Evolutionary conservation across 2,329 filamentous ascomycete genomes (phyloP).

Genomic region (Coniochaeta ligniaria): DNA sequence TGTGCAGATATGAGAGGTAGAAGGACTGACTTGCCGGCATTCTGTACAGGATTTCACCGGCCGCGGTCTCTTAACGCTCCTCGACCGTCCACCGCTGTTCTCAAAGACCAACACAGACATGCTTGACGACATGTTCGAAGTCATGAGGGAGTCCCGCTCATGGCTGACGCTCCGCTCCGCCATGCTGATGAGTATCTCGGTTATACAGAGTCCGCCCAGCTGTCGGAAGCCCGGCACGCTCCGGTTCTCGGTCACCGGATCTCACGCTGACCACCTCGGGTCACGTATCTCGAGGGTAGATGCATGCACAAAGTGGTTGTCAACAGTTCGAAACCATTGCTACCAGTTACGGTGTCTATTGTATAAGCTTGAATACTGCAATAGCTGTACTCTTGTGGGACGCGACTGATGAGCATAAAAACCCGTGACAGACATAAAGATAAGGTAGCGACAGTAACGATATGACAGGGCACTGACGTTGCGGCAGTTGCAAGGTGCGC

Average conservation of each 20-base stretch:
- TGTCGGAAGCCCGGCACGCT: no score
- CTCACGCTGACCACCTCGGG: background rate
- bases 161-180: background rate
- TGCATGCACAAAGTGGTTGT: background rate
- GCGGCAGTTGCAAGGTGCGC: background rate
- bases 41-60: slow-evolving; percentile 51
- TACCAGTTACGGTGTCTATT: background rate
- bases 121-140: slow-evolving; percentile 1
- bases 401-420: background rate
- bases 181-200: background rate
- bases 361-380: background rate
- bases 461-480: background rate
- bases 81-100: background rate
- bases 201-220: background rate
- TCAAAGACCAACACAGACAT: slow-evolving; percentile 5
- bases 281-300: background rate
- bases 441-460: background rate
- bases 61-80: slow-evolving; percentile 43
- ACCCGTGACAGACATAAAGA: background rate
- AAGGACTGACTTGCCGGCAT: slow-evolving; percentile 31
- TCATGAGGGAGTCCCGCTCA: background rate
- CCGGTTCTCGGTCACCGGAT: background rate
- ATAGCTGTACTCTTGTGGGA: background rate
- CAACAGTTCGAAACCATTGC: background rate
- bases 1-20: background rate